Evolutionary conservation across 2,329 filamentous ascomycete species (phyloP), one percentile per base, ranked within the genome.

Genomic region (Talaromyces sp.): DNA sequence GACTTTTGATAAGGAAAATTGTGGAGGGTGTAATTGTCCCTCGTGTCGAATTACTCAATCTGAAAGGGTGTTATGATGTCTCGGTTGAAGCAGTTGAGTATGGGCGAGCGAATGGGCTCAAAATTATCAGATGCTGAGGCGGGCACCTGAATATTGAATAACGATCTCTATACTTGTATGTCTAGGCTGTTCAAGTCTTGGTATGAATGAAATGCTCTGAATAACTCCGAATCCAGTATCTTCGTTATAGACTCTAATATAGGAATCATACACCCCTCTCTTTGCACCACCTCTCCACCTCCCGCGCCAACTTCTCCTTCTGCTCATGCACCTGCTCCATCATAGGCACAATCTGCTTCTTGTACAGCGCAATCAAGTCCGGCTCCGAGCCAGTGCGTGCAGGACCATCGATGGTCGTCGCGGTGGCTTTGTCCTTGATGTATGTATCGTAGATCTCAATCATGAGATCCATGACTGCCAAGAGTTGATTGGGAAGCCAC

Each of bases 401-500:
- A 35, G 61, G 61, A 3, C 64, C 64, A 62, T 52, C 63, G 13
- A 31, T 65, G n/a, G 66, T 45, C 22, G 60, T 22, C n/a, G 62
- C 45, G 14, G 54, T 50, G 13, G 69, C 70, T 24, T 78, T 74
- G 61, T 72, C 72, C 0, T 76, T 75, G 52, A 79, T 72, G 37
- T 77, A 72, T 0, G 70, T 72, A n/a, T 78, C 75, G 39, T 81
- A 81, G 35, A 81, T 77, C 2, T 74, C 71, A n/a, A 81, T 70
- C 80, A 82, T 82, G 65, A 81, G 70, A 41, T 81, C 79, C 78
- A 82, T 81, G n/a, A 82, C 80, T 1, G 79, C 80, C 2, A 77
- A 78, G 4, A 82, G 71, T 67, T 82, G 81, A 64, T 82, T 82
- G 0, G 81, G 81, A 47, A 82, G 73, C 81, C 81, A 82, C 74